Conservation (phyloP, 495 filamentous ascomycete genomes). For the Neurospora terricola region DNA sequence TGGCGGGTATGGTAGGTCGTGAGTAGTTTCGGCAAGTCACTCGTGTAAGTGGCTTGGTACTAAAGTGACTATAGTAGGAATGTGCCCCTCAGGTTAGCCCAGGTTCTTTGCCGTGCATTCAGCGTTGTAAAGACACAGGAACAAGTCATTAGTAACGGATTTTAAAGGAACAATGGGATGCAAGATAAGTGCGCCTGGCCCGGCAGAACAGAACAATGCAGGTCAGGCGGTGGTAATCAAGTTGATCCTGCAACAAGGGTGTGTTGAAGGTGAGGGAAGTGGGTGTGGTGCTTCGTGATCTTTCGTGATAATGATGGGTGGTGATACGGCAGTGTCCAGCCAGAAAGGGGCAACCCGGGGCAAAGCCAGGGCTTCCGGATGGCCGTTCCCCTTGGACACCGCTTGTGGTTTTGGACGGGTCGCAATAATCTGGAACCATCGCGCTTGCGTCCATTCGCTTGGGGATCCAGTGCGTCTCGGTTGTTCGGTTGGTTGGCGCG, state of each 20-base stretch:
- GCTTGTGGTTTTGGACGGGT: neutral
- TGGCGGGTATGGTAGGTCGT: slow-evolving; percentile 5
- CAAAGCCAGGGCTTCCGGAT: neutral
- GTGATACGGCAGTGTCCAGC: neutral
- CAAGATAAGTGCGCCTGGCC: neutral
- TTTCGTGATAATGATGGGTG: neutral
- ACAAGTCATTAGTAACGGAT: neutral
- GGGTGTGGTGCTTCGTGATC: neutral
- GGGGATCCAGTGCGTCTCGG: neutral
- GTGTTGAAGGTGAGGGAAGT: neutral
- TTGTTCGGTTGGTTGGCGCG: neutral
- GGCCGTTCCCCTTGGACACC: neutral
- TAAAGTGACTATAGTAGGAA: neutral
- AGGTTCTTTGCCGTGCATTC: neutral
- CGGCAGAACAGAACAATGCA: neutral
- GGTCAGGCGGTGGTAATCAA: neutral
- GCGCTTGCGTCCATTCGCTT: neutral
- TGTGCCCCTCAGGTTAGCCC: neutral
- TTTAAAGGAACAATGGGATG: neutral
- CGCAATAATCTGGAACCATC: neutral
- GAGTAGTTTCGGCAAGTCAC: neutral
- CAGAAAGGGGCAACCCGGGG: neutral
- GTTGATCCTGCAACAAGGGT: neutral
- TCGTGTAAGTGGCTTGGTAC: neutral
- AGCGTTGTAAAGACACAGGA: neutral